Evolutionary conservation across 345 rosid species (phyloP).

Genomic region (Hevea brasiliensis): DNA sequence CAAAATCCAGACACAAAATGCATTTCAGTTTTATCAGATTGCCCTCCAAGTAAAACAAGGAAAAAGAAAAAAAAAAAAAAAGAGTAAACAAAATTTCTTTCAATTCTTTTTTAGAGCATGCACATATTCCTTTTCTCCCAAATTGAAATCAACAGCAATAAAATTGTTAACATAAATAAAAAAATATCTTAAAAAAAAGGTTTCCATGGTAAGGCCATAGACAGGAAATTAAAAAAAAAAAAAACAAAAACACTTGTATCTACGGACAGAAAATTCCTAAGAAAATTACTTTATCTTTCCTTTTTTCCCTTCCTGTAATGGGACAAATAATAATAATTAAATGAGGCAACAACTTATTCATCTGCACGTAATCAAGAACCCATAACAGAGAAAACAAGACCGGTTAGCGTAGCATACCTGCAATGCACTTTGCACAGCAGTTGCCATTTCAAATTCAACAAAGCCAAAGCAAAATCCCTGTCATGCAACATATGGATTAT

Average conservation of each 20-base stretch:
- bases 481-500: conserved; percentile 5
- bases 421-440: conserved; percentile 84
- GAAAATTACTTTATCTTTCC: background rate
- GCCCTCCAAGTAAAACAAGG: too few relatives aligned
- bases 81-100: too few relatives aligned
- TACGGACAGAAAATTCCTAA: background rate
- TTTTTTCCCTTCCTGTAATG: background rate
- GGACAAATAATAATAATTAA: background rate
- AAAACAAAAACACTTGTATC: background rate
- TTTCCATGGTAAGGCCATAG: background rate
- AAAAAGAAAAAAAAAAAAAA: too few relatives aligned
- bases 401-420: conserved; percentile 48
- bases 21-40: too few relatives aligned
- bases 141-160: too few relatives aligned
- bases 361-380: background rate
- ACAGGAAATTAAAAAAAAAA: background rate
- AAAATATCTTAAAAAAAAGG: background rate
- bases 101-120: too few relatives aligned
- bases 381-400: background rate
- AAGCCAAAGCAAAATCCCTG: conserved; percentile 97
- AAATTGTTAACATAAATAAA: background rate
- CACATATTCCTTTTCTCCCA: too few relatives aligned
- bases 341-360: background rate
- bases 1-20: too few relatives aligned
- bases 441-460: conserved; percentile 82